A percentile compares a stretch with the other conserved stretches of the same genome.
phyloP scores from a whole-genome alignment of 495 filamentous ascomycete genomes.

The Bacidia rubella region DNA sequence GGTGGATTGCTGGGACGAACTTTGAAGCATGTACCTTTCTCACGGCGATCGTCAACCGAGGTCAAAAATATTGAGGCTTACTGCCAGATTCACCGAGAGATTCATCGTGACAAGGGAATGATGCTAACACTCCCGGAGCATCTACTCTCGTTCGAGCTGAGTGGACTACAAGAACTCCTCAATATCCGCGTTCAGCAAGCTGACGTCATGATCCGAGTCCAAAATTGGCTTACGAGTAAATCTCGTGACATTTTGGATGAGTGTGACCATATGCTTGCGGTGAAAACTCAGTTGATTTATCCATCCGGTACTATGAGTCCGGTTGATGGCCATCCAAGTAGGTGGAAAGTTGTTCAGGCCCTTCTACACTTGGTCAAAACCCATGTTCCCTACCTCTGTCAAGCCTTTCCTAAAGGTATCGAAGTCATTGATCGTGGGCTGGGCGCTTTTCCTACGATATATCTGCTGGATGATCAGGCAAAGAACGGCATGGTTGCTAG shows the following conservation, averaged over 20 bases:
- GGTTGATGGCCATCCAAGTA: conserved; percentile 40
- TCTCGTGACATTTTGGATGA: conserved; percentile 50
- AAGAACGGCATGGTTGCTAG: conserved; percentile 20
- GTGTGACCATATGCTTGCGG: conserved; percentile 51
- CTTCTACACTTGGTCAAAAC: conserved; percentile 34
- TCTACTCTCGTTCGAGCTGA: conserved; percentile 53
- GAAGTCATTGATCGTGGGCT: conserved; percentile 22
- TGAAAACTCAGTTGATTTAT: conserved; percentile 52
- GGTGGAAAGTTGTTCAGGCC: conserved; percentile 48
- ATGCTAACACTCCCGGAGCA: conserved; percentile 56
- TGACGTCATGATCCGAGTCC: conserved; percentile 24
- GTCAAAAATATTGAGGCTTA: conserved; percentile 20
- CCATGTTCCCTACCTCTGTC: conserved; percentile 15
- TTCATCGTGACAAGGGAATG: conserved; percentile 34
- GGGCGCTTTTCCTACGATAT: conserved; percentile 31
- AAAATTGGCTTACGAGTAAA: conserved; percentile 28
- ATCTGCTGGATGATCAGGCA: conserved; percentile 28
- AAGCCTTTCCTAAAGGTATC: conserved; percentile 23
- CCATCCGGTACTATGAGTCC: conserved; percentile 45
- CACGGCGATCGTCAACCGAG: conserved; percentile 32
- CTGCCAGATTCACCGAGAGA: conserved; percentile 29
- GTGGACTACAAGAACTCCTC: conserved; percentile 41
- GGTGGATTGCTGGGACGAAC: conserved; percentile 45
- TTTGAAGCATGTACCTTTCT: conserved; percentile 51
- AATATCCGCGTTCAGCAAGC: conserved; percentile 19